Percentiles rank a stretch among this genome's conserved stretches.
Conservation (phyloP, 352 stramenopile genomes). For the Pythium chondricola region DNA sequence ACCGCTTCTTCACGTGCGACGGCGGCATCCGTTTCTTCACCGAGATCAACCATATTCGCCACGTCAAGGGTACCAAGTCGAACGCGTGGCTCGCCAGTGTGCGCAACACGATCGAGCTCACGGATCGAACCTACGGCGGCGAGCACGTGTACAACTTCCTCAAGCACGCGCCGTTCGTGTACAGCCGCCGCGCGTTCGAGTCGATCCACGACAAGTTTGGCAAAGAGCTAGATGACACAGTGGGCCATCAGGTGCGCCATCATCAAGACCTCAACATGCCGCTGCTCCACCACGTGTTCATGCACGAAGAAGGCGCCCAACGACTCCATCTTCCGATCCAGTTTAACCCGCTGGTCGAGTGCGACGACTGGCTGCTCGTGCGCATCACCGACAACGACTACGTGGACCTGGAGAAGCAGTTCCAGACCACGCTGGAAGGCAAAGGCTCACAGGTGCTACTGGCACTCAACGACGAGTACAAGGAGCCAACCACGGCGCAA, state of each 20-base stretch:
- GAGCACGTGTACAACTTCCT: slow-evolving; percentile 83
- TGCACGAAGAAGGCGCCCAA: slow-evolving; percentile 68
- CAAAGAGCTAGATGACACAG: slow-evolving; percentile 41
- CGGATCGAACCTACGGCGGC: slow-evolving; percentile 68
- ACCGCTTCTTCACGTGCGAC: slow-evolving; percentile 84
- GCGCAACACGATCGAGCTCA: slow-evolving; percentile 66
- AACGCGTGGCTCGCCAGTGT: slow-evolving; percentile 77
- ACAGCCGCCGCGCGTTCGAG: slow-evolving; percentile 64
- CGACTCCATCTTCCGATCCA: slow-evolving; percentile 52
- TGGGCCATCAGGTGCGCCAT: slow-evolving; percentile 57
- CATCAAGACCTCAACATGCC: slow-evolving; percentile 75
- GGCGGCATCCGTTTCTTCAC: slow-evolving; percentile 66
- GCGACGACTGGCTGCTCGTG: slow-evolving; percentile 75
- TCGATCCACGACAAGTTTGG: slow-evolving; percentile 70
- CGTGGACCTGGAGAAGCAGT: slow-evolving; percentile 20
- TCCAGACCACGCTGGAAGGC: slow-evolving; percentile 36
- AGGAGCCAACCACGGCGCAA: slow-evolving; percentile 34
- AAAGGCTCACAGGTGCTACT: slow-evolving; percentile 51
- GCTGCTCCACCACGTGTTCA: slow-evolving; percentile 81
- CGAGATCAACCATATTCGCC: slow-evolving; percentile 81
- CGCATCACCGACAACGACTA: slow-evolving; percentile 57
- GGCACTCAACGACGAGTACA: slow-evolving; percentile 82
- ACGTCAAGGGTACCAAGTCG: slow-evolving; percentile 47
- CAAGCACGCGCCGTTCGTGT: slow-evolving; percentile 82
- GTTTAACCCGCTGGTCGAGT: slow-evolving; percentile 64